Evolutionary conservation across 495 filamentous ascomycete species (phyloP), one percentile per base, ranked within the genome.

Genomic region (Neurospora sp.): DNA sequence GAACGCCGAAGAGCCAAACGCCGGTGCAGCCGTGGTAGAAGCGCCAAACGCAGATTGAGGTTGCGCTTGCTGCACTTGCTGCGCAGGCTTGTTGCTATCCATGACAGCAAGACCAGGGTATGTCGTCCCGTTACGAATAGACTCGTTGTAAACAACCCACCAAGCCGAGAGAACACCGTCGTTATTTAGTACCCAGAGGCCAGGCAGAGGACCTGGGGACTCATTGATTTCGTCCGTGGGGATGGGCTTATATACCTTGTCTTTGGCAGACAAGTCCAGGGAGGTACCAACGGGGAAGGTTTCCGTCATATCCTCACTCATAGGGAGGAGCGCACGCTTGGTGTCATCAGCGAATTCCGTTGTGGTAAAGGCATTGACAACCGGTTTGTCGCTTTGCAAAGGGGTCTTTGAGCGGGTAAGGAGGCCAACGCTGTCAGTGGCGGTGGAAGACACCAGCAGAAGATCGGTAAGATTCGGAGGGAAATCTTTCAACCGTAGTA

Each of bases 111-210:
- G 84, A 4, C 91, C 91, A 23, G 90, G 86, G 79, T 96, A 98
- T 0, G 89, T 87, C 14, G 89, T 87, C 0, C 89, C 88, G 76
- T 90, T 85, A 69, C 90, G 86, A 72, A 99, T 89, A 3, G 96
- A 92, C 38, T 97, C 94, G 42, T 90, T 88, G 79, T 98, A 97
- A 44, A 98, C 84, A 70, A 98, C 83, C 90, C 94, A 97, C 96
- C 96, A 99, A 23, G 90, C 85, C 31, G 86, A 87, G 9, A 99
- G 84, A 11, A 96, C 84, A 39, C 96, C 96, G 76, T 98, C 93
- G 78, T 97, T 89, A 73, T 96, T 98, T 4, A 99, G 86, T 40
- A 94, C 87, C 84, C 96, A 89, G 16, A 97, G 80, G 3, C 91
- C 93, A 2, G 96, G 96, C n/a, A 97, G 80, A 18, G 96, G 96